Evolutionary conservation across 2,329 filamentous ascomycete genomes (phyloP).

Genomic region (Neofusicoccum ribis): DNA sequence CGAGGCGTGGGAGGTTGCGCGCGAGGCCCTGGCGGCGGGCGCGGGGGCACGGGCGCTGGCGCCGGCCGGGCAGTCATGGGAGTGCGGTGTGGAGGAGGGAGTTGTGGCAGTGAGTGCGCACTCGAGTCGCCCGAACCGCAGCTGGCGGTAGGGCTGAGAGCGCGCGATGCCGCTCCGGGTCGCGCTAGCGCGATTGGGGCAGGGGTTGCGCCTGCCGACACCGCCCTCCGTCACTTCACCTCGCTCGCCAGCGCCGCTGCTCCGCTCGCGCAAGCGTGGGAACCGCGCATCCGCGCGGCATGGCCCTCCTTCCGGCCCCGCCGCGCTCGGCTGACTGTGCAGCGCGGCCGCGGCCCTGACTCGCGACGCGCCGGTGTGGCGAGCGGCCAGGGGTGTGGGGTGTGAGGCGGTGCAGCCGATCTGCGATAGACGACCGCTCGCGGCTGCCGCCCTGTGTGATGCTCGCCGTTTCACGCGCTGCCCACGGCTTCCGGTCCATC

Average conservation of each 20-base stretch:
- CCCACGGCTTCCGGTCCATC: not conserved
- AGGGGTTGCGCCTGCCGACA: not conserved
- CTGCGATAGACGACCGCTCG: conserved; percentile 16
- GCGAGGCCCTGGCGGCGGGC: not conserved
- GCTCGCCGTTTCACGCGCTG: not conserved
- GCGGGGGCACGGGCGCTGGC: not conserved
- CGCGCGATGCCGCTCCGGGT: not conserved
- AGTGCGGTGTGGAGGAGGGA: not conserved
- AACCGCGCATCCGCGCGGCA: conserved; percentile 3
- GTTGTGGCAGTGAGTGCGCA: conserved; percentile 4
- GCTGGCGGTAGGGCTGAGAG: not conserved
- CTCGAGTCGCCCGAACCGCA: not conserved
- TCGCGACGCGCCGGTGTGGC: not conserved
- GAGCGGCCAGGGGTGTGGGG: conserved; percentile 14
- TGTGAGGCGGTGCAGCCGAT: conserved; percentile 16
- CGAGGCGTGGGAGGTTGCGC: not conserved
- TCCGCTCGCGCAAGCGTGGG: not conserved
- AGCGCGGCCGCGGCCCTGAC: not conserved
- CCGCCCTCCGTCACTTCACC: conserved; percentile 2
- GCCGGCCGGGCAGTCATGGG: not conserved
- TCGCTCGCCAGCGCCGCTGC: not conserved
- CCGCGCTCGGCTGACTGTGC: conserved; percentile 3
- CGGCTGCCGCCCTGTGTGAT: not conserved
- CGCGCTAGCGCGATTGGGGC: not conserved
- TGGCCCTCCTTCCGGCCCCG: not conserved